These are phyloP conservation scores for Phaffomyces antillensis DNA, from an alignment of 805 yeast species.

Conservation along the genomic window DNA sequence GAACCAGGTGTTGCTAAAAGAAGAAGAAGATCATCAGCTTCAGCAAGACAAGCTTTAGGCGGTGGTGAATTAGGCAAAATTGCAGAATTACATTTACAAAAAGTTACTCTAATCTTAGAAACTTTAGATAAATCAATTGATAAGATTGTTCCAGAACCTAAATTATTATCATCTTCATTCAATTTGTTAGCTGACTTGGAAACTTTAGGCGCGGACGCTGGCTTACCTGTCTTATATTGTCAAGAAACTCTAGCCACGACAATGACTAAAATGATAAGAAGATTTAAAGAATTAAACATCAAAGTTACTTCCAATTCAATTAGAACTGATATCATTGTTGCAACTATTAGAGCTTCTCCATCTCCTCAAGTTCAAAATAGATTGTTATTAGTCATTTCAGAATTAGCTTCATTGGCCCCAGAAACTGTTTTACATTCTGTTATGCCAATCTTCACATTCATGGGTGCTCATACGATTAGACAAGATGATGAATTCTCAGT, in stretches of 20 bases:
- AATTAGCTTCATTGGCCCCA: constrained; percentile 82
- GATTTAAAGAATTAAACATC: constrained; percentile 36
- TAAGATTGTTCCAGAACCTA: constrained; percentile 30
- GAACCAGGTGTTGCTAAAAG: constrained; percentile 54
- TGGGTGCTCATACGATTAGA: constrained; percentile 96
- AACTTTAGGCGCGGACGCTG: constrained; percentile 84
- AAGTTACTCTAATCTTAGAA: constrained; percentile 73
- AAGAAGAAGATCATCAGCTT: constrained; percentile 75
- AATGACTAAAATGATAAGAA: constrained; percentile 61
- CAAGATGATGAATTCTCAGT: constrained; percentile 96
- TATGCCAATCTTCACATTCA: constrained; percentile 98
- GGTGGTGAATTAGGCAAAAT: constrained; percentile 59
- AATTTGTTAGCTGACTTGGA: constrained; percentile 66
- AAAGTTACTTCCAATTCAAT: constrained; percentile 56
- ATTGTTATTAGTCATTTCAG: constrained; percentile 74
- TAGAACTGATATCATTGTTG: constrained; percentile 85
- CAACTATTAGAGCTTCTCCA: constrained; percentile 79
- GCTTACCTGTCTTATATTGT: constrained; percentile 82
- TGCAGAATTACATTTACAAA: constrained; percentile 74
- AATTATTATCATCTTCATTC: constrained; percentile 46
- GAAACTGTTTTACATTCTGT: constrained; percentile 90
- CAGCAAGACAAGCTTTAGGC: constrained; percentile 69
- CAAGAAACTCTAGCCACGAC: constrained; percentile 88
- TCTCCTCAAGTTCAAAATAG: constrained; percentile 96
- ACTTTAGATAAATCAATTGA: constrained; percentile 49